Conservation (phyloP, 768 basidiomycete genomes). For the Trametes maxima region DNA sequence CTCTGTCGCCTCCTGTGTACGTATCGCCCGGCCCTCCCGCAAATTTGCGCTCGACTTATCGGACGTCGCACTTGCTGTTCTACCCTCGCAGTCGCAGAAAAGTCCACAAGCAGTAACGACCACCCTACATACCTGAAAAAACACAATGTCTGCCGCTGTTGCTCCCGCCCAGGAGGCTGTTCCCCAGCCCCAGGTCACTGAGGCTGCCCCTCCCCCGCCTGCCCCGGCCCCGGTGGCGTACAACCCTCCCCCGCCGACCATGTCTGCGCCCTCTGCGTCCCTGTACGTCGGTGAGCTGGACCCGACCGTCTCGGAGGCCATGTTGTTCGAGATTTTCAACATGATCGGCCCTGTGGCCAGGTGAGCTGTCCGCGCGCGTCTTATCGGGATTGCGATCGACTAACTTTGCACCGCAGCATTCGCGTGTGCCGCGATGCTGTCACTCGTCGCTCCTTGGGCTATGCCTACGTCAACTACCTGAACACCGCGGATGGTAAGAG, state of each 20-base stretch:
- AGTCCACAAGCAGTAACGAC: slow-evolving; percentile 94
- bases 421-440: slow-evolving; percentile 99
- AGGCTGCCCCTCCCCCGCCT: slow-evolving; percentile 51
- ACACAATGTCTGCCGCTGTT: slow-evolving; percentile 41
- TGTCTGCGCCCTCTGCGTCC: slow-evolving; percentile 80
- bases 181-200: slow-evolving; percentile 41
- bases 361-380: slow-evolving; percentile 43
- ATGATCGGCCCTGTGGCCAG: slow-evolving; percentile 99
- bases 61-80: slow-evolving; percentile 17
- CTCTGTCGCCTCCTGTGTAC: slow-evolving; percentile 73
- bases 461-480: slow-evolving; percentile 99
- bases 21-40: slow-evolving; percentile 31
- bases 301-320: slow-evolving; percentile 96
- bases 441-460: slow-evolving; percentile 98
- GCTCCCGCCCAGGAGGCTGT: slow-evolving; percentile 35
- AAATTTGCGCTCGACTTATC: slow-evolving; percentile 24
- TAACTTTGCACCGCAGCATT: slow-evolving; percentile 56
- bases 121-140: slow-evolving; percentile 41
- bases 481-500: slow-evolving; percentile 85
- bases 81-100: slow-evolving; percentile 61
- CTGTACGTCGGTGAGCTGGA: slow-evolving; percentile 99
- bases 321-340: slow-evolving; percentile 99
- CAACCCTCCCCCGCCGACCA: slow-evolving; percentile 52
- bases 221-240: slow-evolving; percentile 57
- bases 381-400: slow-evolving; percentile 11